Conservation (phyloP, 1,139 yeast genomes). For the Yamadazyma buinensis region DNA sequence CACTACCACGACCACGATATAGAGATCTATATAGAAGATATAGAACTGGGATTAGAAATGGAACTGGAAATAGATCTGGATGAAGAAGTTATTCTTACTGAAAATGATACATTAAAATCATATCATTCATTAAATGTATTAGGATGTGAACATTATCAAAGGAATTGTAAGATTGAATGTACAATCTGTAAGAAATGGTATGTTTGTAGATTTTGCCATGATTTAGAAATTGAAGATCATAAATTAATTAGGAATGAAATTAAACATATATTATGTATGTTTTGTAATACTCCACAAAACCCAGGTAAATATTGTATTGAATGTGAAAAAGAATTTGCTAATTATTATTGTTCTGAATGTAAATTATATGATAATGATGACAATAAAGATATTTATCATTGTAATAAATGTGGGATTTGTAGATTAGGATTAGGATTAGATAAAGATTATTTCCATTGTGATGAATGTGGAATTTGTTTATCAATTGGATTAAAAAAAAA, state of each 20-base stretch:
- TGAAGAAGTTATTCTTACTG: slow-evolving; percentile 37
- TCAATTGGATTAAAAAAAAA: slow-evolving; percentile 72
- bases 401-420: slow-evolving; percentile 91
- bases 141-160: slow-evolving; percentile 82
- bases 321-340: slow-evolving; percentile 66
- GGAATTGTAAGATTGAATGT: slow-evolving; percentile 84
- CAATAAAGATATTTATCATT: slow-evolving; percentile 80
- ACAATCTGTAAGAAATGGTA: slow-evolving; percentile 71
- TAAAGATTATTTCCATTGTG: slow-evolving; percentile 87
- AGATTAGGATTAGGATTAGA: slow-evolving; percentile 85
- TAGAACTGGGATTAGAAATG: slow-evolving; percentile 8
- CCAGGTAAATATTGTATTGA: slow-evolving; percentile 66
- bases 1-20: slow-evolving; percentile 11
- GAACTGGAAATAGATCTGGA: slow-evolving; percentile 10
- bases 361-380: slow-evolving; percentile 82
- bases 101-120: slow-evolving; percentile 47
- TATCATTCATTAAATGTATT: slow-evolving; percentile 38
- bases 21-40: slow-evolving; percentile 7
- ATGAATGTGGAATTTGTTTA: slow-evolving; percentile 86
- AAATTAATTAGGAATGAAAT: slow-evolving; percentile 61
- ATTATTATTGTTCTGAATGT: slow-evolving; percentile 75
- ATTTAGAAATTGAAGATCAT: slow-evolving; percentile 53
- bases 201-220: slow-evolving; percentile 86
- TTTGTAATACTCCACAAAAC: slow-evolving; percentile 69
- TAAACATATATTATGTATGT: slow-evolving; percentile 73